A percentile compares a stretch with the other conserved stretches of the same genome.
These are phyloP conservation scores for Tagetes patula DNA, from an alignment of 129 eudicot genomes.

Conservation along the genomic window DNA sequence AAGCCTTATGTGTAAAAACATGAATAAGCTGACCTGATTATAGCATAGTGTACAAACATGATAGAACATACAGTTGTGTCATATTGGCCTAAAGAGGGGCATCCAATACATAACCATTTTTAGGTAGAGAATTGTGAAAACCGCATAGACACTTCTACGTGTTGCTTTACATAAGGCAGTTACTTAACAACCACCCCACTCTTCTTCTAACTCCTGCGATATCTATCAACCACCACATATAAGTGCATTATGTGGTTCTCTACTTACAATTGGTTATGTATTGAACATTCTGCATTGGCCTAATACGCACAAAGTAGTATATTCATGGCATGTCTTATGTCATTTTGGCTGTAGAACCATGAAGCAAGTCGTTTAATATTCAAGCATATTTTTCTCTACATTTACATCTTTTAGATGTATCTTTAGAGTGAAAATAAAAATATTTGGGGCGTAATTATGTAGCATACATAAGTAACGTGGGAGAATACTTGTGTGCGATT, in stretches of 20 bases:
- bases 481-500: background rate
- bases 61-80: background rate
- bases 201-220: no score
- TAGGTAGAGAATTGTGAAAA: no score
- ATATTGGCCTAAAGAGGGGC: background rate
- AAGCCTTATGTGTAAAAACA: slow-evolving; percentile 4
- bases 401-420: background rate
- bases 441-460: slow-evolving; percentile 13
- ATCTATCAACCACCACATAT: no score
- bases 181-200: no score
- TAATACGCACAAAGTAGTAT: background rate
- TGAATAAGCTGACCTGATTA: background rate
- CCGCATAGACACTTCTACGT: no score
- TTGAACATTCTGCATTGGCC: background rate
- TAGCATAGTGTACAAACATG: background rate
- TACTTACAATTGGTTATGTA: no score
- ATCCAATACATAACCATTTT: no score
- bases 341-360: slow-evolving; percentile 14
- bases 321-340: slow-evolving; percentile 11
- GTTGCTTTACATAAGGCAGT: no score
- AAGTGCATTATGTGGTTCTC: no score
- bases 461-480: background rate
- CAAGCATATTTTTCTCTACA: background rate
- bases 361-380: background rate
- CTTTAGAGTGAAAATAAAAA: background rate